Conservation (phyloP, 2,329 filamentous ascomycete species). For the Fusarium sp. region DNA sequence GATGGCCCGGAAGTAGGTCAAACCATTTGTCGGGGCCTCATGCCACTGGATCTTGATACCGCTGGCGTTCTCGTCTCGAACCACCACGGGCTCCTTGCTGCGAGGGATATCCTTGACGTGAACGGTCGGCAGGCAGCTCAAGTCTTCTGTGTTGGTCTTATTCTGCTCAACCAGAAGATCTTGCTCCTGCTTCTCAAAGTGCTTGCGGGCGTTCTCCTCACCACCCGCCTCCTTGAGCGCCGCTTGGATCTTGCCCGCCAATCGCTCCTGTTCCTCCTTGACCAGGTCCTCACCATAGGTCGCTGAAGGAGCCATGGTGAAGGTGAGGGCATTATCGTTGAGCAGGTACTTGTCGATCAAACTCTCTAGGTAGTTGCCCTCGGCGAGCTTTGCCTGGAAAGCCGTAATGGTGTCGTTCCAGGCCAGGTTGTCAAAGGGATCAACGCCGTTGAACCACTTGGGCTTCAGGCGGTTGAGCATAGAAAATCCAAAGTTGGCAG, state of each 20-base stretch:
- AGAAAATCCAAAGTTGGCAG: conserved; percentile 91
- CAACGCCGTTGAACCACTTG: conserved; percentile 94
- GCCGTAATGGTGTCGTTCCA: conserved; percentile 90
- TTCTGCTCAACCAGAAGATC: conserved; percentile 85
- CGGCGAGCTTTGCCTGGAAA: conserved; percentile 81
- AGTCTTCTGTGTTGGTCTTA: conserved; percentile 83
- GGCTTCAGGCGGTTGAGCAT: conserved; percentile 89
- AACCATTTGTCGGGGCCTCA: conserved; percentile 91
- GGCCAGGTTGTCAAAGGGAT: conserved; percentile 89
- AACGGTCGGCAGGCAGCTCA: conserved; percentile 89
- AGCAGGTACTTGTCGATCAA: conserved; percentile 91
- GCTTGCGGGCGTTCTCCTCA: conserved; percentile 75
- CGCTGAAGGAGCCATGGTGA: conserved; percentile 91
- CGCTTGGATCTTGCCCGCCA: conserved; percentile 79
- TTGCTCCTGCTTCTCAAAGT: conserved; percentile 81
- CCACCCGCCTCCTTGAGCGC: conserved; percentile 75
- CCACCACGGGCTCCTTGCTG: conserved; percentile 68
- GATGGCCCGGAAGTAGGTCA: conserved; percentile 95
- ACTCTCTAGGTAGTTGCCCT: conserved; percentile 83
- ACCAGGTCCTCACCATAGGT: conserved; percentile 79
- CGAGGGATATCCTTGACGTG: conserved; percentile 90
- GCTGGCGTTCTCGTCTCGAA: conserved; percentile 73
- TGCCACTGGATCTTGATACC: conserved; percentile 85
- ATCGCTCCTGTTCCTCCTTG: conserved; percentile 78
- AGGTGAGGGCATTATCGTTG: conserved; percentile 86